These are phyloP conservation scores for Reticulascus tulasneorum DNA, from an alignment of 2,329 filamentous ascomycete genomes.

Conservation along the genomic window DNA sequence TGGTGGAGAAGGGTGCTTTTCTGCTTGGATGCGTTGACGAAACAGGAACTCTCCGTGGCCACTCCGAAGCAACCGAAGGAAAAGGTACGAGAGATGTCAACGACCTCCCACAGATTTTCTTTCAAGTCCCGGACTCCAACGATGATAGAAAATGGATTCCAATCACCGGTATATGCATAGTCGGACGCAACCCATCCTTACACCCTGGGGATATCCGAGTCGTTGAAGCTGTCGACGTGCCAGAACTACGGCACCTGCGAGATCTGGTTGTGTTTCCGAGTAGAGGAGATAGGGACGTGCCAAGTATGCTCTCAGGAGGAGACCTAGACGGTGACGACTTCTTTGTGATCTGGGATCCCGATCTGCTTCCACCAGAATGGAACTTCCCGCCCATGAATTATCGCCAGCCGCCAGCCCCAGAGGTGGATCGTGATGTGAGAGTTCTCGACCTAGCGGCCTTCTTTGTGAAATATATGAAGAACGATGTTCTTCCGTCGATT, in stretches of 20 bases:
- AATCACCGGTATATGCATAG: slow-evolving; percentile 72
- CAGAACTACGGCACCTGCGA: slow-evolving; percentile 68
- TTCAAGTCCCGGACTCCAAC: slow-evolving; percentile 67
- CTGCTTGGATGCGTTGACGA: slow-evolving; percentile 88
- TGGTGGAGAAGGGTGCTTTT: slow-evolving; percentile 78
- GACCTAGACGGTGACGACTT: slow-evolving; percentile 97
- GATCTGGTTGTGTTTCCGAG: slow-evolving; percentile 87
- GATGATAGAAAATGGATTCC: slow-evolving; percentile 55
- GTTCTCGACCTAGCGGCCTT: slow-evolving; percentile 75
- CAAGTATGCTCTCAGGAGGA: slow-evolving; percentile 93
- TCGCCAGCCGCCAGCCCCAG: slow-evolving; percentile 50
- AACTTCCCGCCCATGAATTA: slow-evolving; percentile 79
- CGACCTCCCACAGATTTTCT: slow-evolving; percentile 77
- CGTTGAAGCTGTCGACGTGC: slow-evolving; percentile 75
- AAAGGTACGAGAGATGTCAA: slow-evolving; percentile 38
- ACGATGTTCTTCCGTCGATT: slow-evolving; percentile 75
- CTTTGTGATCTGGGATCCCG: slow-evolving; percentile 84
- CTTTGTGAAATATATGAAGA: slow-evolving; percentile 91
- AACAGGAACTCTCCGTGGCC: slow-evolving; percentile 68
- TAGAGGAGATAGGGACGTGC: slow-evolving; percentile 75
- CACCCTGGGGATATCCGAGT: slow-evolving; percentile 90
- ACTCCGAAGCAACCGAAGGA: slow-evolving; percentile 48
- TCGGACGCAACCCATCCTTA: slow-evolving; percentile 89
- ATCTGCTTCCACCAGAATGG: slow-evolving; percentile 66
- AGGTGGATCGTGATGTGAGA: slow-evolving; percentile 59